These are phyloP conservation scores for Populus pruinosa DNA, from an alignment of 345 rosid species.

Conservation along the genomic window DNA sequence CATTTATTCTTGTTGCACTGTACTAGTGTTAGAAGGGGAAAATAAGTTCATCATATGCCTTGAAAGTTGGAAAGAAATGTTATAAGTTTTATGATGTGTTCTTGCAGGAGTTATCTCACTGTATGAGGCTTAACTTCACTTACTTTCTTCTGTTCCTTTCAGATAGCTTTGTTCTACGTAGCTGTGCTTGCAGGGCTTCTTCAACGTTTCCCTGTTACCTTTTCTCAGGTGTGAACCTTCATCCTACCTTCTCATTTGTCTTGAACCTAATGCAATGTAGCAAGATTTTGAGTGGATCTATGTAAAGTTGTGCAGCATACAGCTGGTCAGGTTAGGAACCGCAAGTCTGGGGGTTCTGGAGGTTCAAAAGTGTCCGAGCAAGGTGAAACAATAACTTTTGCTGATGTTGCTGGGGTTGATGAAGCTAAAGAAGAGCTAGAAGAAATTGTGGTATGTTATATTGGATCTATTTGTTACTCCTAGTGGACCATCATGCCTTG, in stretches of 20 bases:
- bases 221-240: constrained; percentile 57
- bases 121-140: not conserved
- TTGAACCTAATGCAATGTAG: constrained; percentile 12
- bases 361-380: constrained; percentile 62
- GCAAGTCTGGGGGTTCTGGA: constrained; percentile 63
- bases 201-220: constrained; percentile 68
- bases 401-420: constrained; percentile 97
- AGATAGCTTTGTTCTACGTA: constrained; percentile 76
- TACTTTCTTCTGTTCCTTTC: constrained; percentile 24
- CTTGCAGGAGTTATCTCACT: not conserved
- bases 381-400: constrained; percentile 78
- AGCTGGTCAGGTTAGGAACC: constrained; percentile 74
- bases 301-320: constrained; percentile 44
- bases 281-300: constrained; percentile 17
- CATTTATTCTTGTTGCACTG: not conserved
- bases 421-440: constrained; percentile 98
- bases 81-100: not conserved
- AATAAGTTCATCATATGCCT: too few species aligned
- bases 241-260: constrained; percentile 1
- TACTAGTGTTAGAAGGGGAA: not conserved
- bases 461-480: constrained; percentile 1
- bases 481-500: constrained; percentile 1
- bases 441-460: constrained; percentile 81
- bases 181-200: constrained; percentile 83
- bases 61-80: not conserved